phyloP scores from a whole-genome alignment of 495 filamentous ascomycete species.

The Bacidia gigantensis region DNA sequence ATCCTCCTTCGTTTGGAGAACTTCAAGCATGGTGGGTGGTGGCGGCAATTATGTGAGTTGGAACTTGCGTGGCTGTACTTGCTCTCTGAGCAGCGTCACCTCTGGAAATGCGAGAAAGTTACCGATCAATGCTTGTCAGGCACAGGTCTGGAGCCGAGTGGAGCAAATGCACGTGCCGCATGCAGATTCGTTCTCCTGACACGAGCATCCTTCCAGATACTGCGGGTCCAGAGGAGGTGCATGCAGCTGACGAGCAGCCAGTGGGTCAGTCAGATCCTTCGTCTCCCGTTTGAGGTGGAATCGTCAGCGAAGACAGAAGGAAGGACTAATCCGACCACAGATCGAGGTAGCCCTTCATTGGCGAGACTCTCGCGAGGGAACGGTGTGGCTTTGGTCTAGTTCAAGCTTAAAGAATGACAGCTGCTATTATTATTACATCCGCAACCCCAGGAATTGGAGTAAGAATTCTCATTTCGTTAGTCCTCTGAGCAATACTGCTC shows the following conservation, averaged over 20 bases:
- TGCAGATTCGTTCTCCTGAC: neutral
- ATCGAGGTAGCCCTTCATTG: too few relatives aligned
- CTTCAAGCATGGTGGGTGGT: neutral
- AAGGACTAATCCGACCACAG: neutral
- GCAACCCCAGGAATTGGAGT: too few relatives aligned
- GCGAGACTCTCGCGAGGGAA: neutral
- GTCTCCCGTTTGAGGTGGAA: neutral
- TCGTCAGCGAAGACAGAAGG: neutral
- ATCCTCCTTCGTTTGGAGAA: neutral
- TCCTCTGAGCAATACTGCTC: too few relatives aligned
- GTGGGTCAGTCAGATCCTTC: neutral
- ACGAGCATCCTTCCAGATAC: neutral
- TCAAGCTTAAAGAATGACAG: neutral
- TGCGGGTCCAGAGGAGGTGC: too few relatives aligned
- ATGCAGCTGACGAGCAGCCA: neutral
- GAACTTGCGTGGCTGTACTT: neutral
- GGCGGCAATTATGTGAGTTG: neutral
- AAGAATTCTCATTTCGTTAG: too few relatives aligned
- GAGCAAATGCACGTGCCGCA: conserved; percentile 3
- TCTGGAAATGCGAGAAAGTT: neutral
- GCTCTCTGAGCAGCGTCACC: neutral
- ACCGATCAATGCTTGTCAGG: neutral
- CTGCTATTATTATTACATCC: neutral
- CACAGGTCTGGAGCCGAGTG: neutral
- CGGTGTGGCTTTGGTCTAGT: neutral